Percentiles rank a stretch among this genome's conserved stretches.
phyloP scores from a whole-genome alignment of 257 asterid genomes.

The Echium plantagineum region DNA sequence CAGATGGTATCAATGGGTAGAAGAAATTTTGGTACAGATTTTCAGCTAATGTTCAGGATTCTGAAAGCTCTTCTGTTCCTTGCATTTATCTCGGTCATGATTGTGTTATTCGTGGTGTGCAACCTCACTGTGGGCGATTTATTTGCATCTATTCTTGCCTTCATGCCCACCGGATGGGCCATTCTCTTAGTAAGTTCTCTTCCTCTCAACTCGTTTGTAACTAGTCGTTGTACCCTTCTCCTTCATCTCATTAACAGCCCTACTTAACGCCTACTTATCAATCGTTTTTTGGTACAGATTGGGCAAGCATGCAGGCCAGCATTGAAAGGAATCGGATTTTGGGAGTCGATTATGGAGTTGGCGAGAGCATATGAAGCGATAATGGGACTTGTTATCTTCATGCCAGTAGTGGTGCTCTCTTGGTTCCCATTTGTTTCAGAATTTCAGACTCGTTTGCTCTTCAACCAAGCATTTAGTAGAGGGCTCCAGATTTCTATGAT shows the following conservation, averaged over 20 bases:
- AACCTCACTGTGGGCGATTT: constrained; percentile 59
- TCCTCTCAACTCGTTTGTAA: background rate
- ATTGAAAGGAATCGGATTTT: constrained; percentile 49
- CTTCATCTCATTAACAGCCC: background rate
- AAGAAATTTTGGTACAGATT: constrained; percentile 84
- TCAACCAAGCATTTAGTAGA: constrained; percentile 93
- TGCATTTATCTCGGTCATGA: constrained; percentile 86
- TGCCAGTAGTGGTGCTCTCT: constrained; percentile 66
- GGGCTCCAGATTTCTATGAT: constrained; percentile 98
- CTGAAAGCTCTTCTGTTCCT: constrained; percentile 87
- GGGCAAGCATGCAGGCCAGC: constrained; percentile 72
- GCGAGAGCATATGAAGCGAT: constrained; percentile 73
- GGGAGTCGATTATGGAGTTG: constrained; percentile 92
- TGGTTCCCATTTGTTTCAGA: constrained; percentile 96
- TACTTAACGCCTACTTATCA: background rate
- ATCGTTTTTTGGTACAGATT: constrained; percentile 28
- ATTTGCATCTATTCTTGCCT: constrained; percentile 82
- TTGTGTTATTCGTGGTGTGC: constrained; percentile 74
- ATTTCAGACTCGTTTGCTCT: constrained; percentile 83
- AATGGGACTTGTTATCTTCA: constrained; percentile 78
- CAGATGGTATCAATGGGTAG: constrained; percentile 98
- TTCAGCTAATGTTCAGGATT: constrained; percentile 97
- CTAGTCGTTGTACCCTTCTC: background rate
- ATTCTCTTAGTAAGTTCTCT: constrained; percentile 53
- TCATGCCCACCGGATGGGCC: constrained; percentile 99